These are phyloP conservation scores for Apiospora arundinis DNA, from an alignment of 2,329 filamentous ascomycete genomes.

Conservation along the genomic window DNA sequence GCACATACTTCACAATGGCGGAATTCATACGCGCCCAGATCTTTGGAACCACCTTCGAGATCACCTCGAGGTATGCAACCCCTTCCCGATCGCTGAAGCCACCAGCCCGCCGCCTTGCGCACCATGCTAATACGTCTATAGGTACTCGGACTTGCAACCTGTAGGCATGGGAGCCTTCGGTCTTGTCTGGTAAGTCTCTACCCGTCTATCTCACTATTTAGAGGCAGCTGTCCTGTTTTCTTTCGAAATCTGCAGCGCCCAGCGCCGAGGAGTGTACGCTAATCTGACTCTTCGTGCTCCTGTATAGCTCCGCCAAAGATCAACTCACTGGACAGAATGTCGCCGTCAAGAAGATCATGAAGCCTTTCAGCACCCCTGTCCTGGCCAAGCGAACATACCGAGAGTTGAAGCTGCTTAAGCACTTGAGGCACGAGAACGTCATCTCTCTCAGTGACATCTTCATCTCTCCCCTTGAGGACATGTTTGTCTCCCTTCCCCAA, in stretches of 20 bases:
- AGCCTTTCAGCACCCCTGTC: constrained; percentile 99
- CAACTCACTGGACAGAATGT: constrained; percentile 97
- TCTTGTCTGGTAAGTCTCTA: constrained; percentile 81
- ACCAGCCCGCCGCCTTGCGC: too few species aligned
- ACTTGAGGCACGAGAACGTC: constrained; percentile 96
- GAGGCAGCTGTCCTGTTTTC: constrained; percentile 16
- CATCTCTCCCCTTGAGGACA: constrained; percentile 97
- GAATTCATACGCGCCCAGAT: constrained; percentile 99
- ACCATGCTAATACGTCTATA: constrained; percentile 44
- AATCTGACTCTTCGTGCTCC: constrained; percentile 25
- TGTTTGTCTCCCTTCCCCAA: constrained; percentile 64
- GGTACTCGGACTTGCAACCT: constrained; percentile 96
- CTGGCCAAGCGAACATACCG: constrained; percentile 97
- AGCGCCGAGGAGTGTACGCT: background rate
- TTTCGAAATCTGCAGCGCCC: background rate
- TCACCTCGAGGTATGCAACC: constrained; percentile 83
- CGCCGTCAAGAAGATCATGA: constrained; percentile 99
- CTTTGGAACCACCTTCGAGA: constrained; percentile 99
- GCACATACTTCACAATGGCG: constrained; percentile 72
- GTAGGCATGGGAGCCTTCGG: constrained; percentile 99
- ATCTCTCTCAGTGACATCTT: constrained; percentile 99
- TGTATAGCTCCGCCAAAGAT: constrained; percentile 86
- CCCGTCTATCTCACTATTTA: background rate
- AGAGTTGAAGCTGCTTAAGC: constrained; percentile 96
- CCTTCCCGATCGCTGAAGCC: background rate